Base-by-base conservation (phyloP, 1,284 basidiomycete species). In the Ceratobasidium sp. region DNA sequence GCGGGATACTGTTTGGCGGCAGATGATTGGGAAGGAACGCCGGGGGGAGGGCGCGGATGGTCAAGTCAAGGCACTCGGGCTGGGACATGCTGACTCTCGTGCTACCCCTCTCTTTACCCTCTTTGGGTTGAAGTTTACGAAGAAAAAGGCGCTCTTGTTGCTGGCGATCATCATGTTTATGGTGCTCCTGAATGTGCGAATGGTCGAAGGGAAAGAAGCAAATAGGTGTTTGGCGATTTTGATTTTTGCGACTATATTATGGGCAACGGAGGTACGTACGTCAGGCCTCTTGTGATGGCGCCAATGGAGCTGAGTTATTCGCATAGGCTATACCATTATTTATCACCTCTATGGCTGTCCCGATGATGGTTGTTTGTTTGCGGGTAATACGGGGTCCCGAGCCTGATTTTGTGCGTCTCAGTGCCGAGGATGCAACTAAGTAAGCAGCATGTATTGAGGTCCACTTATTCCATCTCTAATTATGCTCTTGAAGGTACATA, bases 181-280 rank as follows among this genome's bases (percentile, higher is more conserved):
- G 32, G 80, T 85, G 0, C 84, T 96, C 70, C 83, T 96, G 78
- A 91, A 90, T 80, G 84, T 89, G 6, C 83, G 88, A 40, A 85
- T 89, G 7, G 86, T 96, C 54, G 88, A 91, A 32, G 87, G 89
- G 9, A 85, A 87, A 29, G 93, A 95, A 84, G 95, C 96, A 76
- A 97, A 95, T 82, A 93, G 93, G 78, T 99, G 97, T 82, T 89
- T 98, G 79, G 96, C 96, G 0, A 89, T 99, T 79, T 85, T 99
- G 70, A 87, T 93, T 1, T 95, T 99, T 81, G 96, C 95, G 80
- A 98, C 97, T 8, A 89, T 99, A 54, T 85, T 99, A 68, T 99
- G 97, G 98, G 97, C 97, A 11, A 94, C 96, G 9, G 97, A 99
- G 89, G n/a, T n/a, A n/a, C n/a, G 95, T 94, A 79, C 77, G 87